Base-by-base conservation (phyloP, 2,329 filamentous ascomycete genomes). In the Phyllosticta ampelicida region DNA sequence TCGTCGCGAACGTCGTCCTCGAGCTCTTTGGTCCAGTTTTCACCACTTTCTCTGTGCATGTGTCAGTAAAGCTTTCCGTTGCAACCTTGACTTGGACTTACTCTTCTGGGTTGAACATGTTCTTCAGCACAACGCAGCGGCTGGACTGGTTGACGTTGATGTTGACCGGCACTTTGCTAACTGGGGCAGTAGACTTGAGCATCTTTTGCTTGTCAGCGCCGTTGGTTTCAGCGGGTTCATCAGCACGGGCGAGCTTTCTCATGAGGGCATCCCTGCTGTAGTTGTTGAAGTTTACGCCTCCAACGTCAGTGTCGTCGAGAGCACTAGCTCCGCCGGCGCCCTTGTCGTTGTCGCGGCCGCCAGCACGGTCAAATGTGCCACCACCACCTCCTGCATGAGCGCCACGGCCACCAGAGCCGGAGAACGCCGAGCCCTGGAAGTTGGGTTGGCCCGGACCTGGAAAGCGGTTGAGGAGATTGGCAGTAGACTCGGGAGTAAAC, bases 201-300 rank as follows among this genome's bases (percentile, higher is more conserved):
- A 87, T 78, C 73, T 87, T 86, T 71, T 83, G 82, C 74, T 89
- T 84, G 65, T 86, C 83, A 61, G 73, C 68, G 55, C 68, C 70
- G 67, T 82, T 83, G 66, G 80, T 77, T 67, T 82, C 81, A 62
- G 80, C 76, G 64, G 84, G 80, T 71, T 97, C 90, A 76, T 97
- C 91, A 77, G 88, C 92, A 80, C 94, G 86, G 71, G 94, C 91
- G 75, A 99, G 88, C 78, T 97, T 96, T 74, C 90, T 85, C 94
- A 99, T 99, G 75, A 99, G 86, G 70, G 91, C 89, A 78, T 97
- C 90, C 77, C 94, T 89, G 80, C 90, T 96, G 79, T 95, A 96
- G 75, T 96, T 96, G 82, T 90, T 96, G 86, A 97, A 97, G 77
- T 97, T 97, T 75, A 99, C 92, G 70, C 94, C 94, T 55, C 89